Percentiles rank a stretch among this genome's conserved stretches.
These are phyloP conservation scores for Saccharomycopsis malanga DNA, from an alignment of 805 yeast species.

Conservation along the genomic window DNA sequence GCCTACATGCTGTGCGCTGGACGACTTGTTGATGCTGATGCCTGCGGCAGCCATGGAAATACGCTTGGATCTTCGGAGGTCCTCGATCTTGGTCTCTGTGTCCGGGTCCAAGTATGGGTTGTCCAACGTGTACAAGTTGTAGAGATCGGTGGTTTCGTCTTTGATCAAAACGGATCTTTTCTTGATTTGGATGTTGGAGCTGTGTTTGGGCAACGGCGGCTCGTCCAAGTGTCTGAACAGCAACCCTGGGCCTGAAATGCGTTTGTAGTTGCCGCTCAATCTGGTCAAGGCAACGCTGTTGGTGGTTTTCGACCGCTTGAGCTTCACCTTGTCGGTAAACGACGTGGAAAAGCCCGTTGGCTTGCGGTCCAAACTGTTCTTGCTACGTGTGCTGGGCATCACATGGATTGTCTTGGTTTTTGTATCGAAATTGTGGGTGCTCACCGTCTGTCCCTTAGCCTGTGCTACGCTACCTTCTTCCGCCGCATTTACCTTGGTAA, in stretches of 20 bases:
- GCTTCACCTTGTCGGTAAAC: not conserved
- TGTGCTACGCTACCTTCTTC: not conserved
- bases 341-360: too few relatives aligned
- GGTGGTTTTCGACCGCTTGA: slow-evolving; percentile 11
- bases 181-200: slow-evolving; percentile 11
- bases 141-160: slow-evolving; percentile 4
- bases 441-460: not conserved
- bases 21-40: not conserved
- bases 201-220: not conserved
- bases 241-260: not conserved
- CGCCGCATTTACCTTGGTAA: slow-evolving; percentile 7
- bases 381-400: not conserved
- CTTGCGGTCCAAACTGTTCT: not conserved
- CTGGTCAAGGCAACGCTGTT: slow-evolving; percentile 18
- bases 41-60: slow-evolving; percentile 4
- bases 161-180: slow-evolving; percentile 14
- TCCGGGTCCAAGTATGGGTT: slow-evolving; percentile 2
- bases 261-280: slow-evolving; percentile 15
- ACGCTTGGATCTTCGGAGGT: not conserved
- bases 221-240: not conserved
- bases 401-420: not conserved
- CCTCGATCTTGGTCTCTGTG: not conserved
- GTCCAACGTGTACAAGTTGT: slow-evolving; percentile 17
- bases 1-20: not conserved
- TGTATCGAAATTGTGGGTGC: not conserved